These are phyloP conservation scores for Beauveria bassiana DNA, from an alignment of 2,329 filamentous ascomycete genomes.

Conservation along the genomic window DNA sequence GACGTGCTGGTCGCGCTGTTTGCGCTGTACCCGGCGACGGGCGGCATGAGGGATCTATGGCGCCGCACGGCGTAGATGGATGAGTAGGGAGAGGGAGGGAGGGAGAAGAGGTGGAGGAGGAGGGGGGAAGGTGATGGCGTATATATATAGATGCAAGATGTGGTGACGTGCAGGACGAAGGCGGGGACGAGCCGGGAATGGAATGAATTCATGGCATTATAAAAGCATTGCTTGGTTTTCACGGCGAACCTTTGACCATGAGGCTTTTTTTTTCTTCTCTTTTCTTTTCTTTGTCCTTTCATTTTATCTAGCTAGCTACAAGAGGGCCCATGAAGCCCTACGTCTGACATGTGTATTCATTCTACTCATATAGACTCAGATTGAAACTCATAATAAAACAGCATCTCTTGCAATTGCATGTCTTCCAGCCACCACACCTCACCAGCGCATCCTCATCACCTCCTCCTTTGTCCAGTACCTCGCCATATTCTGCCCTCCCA, in stretches of 20 bases:
- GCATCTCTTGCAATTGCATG: too few species aligned
- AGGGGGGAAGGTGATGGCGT: not conserved
- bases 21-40: slow-evolving; percentile 36
- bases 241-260: not conserved
- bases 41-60: slow-evolving; percentile 41
- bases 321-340: not conserved
- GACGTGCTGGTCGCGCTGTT: slow-evolving; percentile 35
- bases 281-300: not conserved
- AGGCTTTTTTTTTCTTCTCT: not conserved
- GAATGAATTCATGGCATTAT: not conserved
- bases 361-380: not conserved
- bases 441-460: slow-evolving; percentile 64
- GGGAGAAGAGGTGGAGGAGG: not conserved
- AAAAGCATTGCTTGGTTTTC: not conserved
- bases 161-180: not conserved
- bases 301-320: not conserved
- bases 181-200: not conserved
- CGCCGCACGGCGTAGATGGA: slow-evolving; percentile 23
- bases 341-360: not conserved
- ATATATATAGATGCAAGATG: not conserved
- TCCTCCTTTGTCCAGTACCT: slow-evolving; percentile 73
- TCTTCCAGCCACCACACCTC: not conserved
- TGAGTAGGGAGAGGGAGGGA: not conserved
- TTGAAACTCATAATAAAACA: not conserved
- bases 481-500: slow-evolving; percentile 83